A percentile compares a stretch with the other conserved stretches of the same genome.
Evolutionary conservation across 2,329 filamentous ascomycete genomes (phyloP).

Genomic region (Xylariales sp.): DNA sequence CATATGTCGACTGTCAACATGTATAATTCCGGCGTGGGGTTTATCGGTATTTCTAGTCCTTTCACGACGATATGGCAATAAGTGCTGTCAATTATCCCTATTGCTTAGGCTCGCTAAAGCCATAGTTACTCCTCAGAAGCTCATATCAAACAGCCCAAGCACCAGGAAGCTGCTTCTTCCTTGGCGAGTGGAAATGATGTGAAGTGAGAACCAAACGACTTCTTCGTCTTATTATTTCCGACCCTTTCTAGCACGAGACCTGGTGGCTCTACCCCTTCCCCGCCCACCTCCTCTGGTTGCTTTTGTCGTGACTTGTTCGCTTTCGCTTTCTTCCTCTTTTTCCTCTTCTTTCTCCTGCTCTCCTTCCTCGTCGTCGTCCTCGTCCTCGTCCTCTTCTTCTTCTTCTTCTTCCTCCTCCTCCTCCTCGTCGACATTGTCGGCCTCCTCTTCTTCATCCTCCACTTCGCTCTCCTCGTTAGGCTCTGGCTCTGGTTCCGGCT

Average conservation of each 20-base stretch:
- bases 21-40: too few species aligned
- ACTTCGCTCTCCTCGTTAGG: slow-evolving; percentile 12
- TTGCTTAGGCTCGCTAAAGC: too few species aligned
- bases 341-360: slow-evolving; percentile 16
- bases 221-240: slow-evolving; percentile 2
- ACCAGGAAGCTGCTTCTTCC: too few species aligned
- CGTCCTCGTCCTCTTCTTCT: slow-evolving; percentile 10
- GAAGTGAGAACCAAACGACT: neutral
- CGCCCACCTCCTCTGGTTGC: slow-evolving; percentile 5
- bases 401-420: neutral
- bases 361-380: slow-evolving; percentile 11
- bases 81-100: too few species aligned
- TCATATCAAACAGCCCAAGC: too few species aligned
- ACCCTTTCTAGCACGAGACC: slow-evolving; percentile 3
- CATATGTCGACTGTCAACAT: too few species aligned
- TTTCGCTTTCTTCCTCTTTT: slow-evolving; percentile 11
- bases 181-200: too few species aligned
- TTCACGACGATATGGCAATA: too few species aligned
- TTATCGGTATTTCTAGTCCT: too few species aligned
- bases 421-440: slow-evolving; percentile 11
- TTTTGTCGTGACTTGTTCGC: slow-evolving; percentile 7
- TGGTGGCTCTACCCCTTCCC: slow-evolving; percentile 2
- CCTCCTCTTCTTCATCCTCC: slow-evolving; percentile 12
- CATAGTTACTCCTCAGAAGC: too few species aligned
- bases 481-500: slow-evolving; percentile 12